Conservation (phyloP, 148 eudicot species). For the Rhododendron ferrugineum region DNA sequence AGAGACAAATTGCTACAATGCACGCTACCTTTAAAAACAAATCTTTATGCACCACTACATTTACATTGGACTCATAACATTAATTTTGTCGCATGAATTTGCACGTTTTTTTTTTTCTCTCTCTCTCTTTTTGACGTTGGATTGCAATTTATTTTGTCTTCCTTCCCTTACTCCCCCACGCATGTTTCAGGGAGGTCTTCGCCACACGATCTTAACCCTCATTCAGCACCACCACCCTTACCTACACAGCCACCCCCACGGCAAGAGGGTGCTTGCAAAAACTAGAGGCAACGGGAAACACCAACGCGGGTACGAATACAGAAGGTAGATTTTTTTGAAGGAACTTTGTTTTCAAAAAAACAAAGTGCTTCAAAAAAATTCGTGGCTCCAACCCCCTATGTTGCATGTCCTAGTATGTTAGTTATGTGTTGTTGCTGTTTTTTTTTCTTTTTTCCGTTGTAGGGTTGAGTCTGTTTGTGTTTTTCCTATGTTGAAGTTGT, state of each 20-base stretch:
- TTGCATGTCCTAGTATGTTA: background rate
- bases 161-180: background rate
- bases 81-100: too few relatives aligned
- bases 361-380: background rate
- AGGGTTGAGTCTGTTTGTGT: background rate
- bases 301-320: background rate
- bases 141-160: background rate
- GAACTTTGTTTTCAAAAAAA: background rate
- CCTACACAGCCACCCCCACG: constrained; percentile 42
- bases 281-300: constrained; percentile 4
- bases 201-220: background rate
- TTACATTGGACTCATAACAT: too few relatives aligned
- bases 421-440: background rate
- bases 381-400: background rate
- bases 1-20: too few relatives aligned
- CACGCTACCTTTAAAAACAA: too few relatives aligned
- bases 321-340: background rate
- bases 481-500: background rate
- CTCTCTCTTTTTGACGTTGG: background rate
- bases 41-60: too few relatives aligned
- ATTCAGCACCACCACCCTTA: constrained; percentile 14
- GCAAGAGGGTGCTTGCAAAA: constrained; percentile 29
- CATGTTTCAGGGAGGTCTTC: constrained; percentile 13
- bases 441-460: background rate
- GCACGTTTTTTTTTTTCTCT: background rate